A percentile compares a stretch with the other conserved stretches of the same genome.
phyloP scores from a whole-genome alignment of 805 yeast species.

The Candida cerambycidarum region DNA sequence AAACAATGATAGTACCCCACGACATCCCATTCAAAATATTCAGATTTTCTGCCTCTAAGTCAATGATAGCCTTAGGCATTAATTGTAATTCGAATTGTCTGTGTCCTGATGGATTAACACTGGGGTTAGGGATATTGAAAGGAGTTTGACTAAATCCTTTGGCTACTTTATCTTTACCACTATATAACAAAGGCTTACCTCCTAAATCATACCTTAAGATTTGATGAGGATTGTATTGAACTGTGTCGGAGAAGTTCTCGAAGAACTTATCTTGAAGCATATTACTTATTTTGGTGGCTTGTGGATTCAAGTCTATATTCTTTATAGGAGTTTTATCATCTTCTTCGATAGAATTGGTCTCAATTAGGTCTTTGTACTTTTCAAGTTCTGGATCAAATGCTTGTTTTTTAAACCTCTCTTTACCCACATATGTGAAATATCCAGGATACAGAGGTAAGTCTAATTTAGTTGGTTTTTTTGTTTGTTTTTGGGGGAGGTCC shows the following conservation, averaged over 20 bases:
- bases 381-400: slow-evolving; percentile 53
- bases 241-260: slow-evolving; percentile 71
- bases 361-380: slow-evolving; percentile 50
- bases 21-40: slow-evolving; percentile 74
- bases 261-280: slow-evolving; percentile 74
- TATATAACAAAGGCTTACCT: slow-evolving; percentile 75
- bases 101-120: slow-evolving; percentile 55
- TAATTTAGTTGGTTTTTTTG: slow-evolving; percentile 5
- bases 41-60: slow-evolving; percentile 54
- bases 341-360: slow-evolving; percentile 42
- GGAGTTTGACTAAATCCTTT: slow-evolving; percentile 17
- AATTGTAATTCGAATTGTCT: slow-evolving; percentile 83
- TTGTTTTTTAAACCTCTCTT: slow-evolving; percentile 60
- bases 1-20: slow-evolving; percentile 92
- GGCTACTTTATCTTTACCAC: slow-evolving; percentile 57
- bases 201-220: slow-evolving; percentile 81
- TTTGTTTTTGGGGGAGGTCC: slow-evolving; percentile 7
- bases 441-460: slow-evolving; percentile 60
- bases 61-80: slow-evolving; percentile 91
- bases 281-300: slow-evolving; percentile 23
- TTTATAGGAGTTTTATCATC: slow-evolving; percentile 8
- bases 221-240: slow-evolving; percentile 82
- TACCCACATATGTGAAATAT: slow-evolving; percentile 67
- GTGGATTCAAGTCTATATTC: slow-evolving; percentile 19
- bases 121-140: slow-evolving; percentile 53